These are phyloP conservation scores for Lactuca sativa DNA, from an alignment of 129 eudicot genomes.

Conservation along the genomic window DNA sequence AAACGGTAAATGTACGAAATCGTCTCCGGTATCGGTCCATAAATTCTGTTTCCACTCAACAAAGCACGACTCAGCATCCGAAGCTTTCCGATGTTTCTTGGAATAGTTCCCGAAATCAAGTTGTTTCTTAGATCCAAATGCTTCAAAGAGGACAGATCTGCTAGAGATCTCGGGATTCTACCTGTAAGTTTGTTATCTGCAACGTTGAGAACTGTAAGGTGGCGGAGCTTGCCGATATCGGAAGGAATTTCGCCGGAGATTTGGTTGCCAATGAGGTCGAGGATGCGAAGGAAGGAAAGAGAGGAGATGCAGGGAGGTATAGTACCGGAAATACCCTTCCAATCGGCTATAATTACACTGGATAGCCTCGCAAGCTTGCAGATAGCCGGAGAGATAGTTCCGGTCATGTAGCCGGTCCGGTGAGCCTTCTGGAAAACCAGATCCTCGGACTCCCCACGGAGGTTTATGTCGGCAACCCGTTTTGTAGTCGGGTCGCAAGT, in stretches of 20 bases:
- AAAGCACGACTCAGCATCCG: conserved; percentile 78
- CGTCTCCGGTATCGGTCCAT: conserved; percentile 58
- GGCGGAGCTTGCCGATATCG: conserved; percentile 46
- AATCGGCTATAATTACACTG: conserved; percentile 67
- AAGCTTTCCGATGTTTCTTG: conserved; percentile 63
- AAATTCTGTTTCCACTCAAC: conserved; percentile 47
- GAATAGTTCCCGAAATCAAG: conserved; percentile 54
- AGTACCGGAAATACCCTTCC: conserved; percentile 88
- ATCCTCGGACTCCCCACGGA: conserved; percentile 89
- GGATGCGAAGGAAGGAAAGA: conserved; percentile 30
- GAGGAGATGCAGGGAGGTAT: conserved; percentile 43
- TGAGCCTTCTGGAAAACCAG: conserved; percentile 63
- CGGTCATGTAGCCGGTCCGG: conserved; percentile 86
- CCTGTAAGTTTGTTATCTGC: conserved; percentile 81
- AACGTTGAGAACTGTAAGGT: conserved; percentile 68
- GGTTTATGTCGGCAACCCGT: conserved; percentile 83
- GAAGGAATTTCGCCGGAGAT: conserved; percentile 38
- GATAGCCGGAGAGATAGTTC: conserved; percentile 65
- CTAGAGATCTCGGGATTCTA: conserved; percentile 58
- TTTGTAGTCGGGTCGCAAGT: conserved; percentile 60
- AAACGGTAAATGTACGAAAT: conserved; percentile 67
- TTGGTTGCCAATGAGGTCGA: conserved; percentile 39
- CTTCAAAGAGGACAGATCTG: conserved; percentile 53
- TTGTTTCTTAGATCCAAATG: conserved; percentile 81
- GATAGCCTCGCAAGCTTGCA: conserved; percentile 68